phyloP scores from a whole-genome alignment of 495 filamentous ascomycete species.

The Rostrohypoxylon terebratum region DNA sequence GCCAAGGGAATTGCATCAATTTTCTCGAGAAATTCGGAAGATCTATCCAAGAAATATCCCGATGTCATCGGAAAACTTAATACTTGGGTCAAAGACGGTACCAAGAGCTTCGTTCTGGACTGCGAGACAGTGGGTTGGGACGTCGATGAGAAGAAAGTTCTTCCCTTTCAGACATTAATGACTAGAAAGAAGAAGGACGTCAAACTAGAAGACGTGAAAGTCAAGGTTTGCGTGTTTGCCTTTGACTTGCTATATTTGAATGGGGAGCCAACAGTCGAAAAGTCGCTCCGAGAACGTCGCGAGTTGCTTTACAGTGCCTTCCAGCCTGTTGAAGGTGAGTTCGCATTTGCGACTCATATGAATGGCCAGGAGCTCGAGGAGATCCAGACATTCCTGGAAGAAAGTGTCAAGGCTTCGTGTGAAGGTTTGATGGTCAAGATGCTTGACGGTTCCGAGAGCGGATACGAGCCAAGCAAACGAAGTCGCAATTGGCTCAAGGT shows the following conservation, averaged over 20 bases:
- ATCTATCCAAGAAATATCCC: constrained; percentile 96
- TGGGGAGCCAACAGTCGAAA: constrained; percentile 89
- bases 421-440: constrained; percentile 99
- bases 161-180: constrained; percentile 98
- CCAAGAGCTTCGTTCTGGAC: constrained; percentile 94
- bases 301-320: constrained; percentile 81
- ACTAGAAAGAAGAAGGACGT: constrained; percentile 98
- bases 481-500: constrained; percentile 99
- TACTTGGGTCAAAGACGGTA: constrained; percentile 88
- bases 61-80: constrained; percentile 90
- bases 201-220: constrained; percentile 94
- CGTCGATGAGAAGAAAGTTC: constrained; percentile 86
- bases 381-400: constrained; percentile 91
- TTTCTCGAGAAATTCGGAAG: constrained; percentile 96
- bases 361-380: constrained; percentile 91
- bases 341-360: constrained; percentile 87
- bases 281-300: constrained; percentile 85
- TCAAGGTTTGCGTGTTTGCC: constrained; percentile 97
- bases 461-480: constrained; percentile 94
- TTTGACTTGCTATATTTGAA: constrained; percentile 96
- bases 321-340: constrained; percentile 83
- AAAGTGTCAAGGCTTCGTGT: constrained; percentile 92
- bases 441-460: constrained; percentile 89
- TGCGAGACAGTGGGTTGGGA: constrained; percentile 99
- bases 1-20: constrained; percentile 83